Evolutionary conservation across 1,284 basidiomycete species (phyloP).

Genomic region (Pyrrhoderma noxium): DNA sequence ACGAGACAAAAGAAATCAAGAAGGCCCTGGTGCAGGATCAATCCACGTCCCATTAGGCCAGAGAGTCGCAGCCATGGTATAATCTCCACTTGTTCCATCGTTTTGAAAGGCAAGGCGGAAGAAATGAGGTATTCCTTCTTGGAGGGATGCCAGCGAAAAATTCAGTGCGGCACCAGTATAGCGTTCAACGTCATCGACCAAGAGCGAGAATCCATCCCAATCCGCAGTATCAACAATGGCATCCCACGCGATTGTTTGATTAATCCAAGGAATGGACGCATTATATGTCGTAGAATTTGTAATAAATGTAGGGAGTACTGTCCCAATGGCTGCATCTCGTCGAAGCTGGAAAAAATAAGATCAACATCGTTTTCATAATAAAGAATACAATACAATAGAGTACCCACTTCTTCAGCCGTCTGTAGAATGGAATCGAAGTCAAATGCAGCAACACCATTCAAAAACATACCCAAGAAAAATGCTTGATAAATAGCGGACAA

Average conservation of each 20-base stretch:
- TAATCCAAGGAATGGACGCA: conserved; percentile 41
- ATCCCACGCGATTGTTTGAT: conserved; percentile 62
- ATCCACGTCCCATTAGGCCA: conserved; percentile 81
- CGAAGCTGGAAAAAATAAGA: conserved; percentile 41
- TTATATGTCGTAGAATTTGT: conserved; percentile 66
- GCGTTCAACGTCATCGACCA: conserved; percentile 81
- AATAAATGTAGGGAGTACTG: conserved; percentile 62
- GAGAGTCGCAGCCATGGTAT: conserved; percentile 71
- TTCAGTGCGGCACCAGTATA: conserved; percentile 61
- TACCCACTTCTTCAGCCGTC: conserved; percentile 60
- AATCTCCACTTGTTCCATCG: conserved; percentile 59
- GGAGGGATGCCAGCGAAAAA: conserved; percentile 57
- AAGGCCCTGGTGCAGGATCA: conserved; percentile 60
- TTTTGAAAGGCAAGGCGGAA: conserved; percentile 67
- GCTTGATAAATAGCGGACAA: conserved; percentile 74
- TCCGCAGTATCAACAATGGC: conserved; percentile 36
- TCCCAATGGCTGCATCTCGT: conserved; percentile 66
- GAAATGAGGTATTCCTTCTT: conserved; percentile 67
- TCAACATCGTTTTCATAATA: conserved; percentile 2
- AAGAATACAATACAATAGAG: neutral
- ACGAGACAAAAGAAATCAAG: conserved; percentile 29
- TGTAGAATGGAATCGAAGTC: conserved; percentile 78
- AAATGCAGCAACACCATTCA: conserved; percentile 71
- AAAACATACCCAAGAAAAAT: conserved; percentile 75
- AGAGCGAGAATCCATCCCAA: conserved; percentile 73